Conservation (phyloP, 805 yeast species). For the Candida taoyuanica region DNA sequence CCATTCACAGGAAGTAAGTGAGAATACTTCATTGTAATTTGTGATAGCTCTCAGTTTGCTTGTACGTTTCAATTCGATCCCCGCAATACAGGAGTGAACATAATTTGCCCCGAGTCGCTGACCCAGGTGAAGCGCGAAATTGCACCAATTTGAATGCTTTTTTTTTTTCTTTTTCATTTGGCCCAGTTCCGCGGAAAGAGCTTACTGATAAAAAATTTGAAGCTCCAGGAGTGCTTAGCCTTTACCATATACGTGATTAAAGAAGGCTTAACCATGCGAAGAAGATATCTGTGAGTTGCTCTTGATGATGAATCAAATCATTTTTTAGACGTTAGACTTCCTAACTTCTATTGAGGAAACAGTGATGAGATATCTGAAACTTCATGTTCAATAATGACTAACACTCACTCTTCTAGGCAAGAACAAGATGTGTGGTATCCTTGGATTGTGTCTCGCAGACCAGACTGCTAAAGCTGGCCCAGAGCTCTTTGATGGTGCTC, state of each 20-base stretch:
- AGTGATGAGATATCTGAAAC: slow-evolving; percentile 10
- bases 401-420: slow-evolving; percentile 5
- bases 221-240: neutral
- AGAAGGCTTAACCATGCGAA: neutral
- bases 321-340: slow-evolving; percentile 32
- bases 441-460: slow-evolving; percentile 83
- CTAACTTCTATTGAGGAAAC: slow-evolving; percentile 27
- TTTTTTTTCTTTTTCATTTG: neutral
- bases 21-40: slow-evolving; percentile 25
- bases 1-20: slow-evolving; percentile 73
- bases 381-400: neutral
- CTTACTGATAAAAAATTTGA: neutral
- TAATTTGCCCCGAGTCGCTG: slow-evolving; percentile 2
- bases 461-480: slow-evolving; percentile 72
- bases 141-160: neutral
- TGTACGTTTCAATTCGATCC: neutral
- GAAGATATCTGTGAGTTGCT: slow-evolving; percentile 3
- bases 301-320: slow-evolving; percentile 20
- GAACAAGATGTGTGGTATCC: slow-evolving; percentile 81
- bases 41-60: too few species aligned
- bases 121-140: neutral
- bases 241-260: neutral
- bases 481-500: slow-evolving; percentile 87
- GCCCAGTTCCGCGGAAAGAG: neutral
- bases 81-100: neutral